Conservation (phyloP, 2,329 filamentous ascomycete genomes). For the Xylariales sp. region DNA sequence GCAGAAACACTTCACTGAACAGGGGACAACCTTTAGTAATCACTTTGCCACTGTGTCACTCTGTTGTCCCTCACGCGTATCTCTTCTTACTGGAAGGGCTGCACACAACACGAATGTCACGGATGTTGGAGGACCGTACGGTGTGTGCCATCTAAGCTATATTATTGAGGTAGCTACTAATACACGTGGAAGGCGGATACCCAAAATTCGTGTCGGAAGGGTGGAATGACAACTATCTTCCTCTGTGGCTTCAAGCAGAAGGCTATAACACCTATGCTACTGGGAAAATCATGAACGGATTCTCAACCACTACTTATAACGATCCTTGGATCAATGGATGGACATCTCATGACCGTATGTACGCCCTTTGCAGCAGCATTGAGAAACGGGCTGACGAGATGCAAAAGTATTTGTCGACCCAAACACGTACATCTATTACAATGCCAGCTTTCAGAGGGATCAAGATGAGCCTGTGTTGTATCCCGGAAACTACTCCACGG, state of each 20-base stretch:
- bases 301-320: conserved; percentile 35
- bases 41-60: conserved; percentile 55
- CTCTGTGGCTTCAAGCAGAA: conserved; percentile 51
- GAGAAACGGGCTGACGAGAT: no score
- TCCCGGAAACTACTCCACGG: conserved; percentile 36
- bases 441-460: conserved; percentile 60
- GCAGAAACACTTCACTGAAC: conserved; percentile 43
- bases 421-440: conserved; percentile 64
- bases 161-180: conserved; percentile 30
- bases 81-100: conserved; percentile 52
- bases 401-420: conserved; percentile 58
- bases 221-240: conserved; percentile 51
- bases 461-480: conserved; percentile 35
- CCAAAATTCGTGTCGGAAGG: conserved; percentile 49
- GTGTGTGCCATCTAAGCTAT: conserved; percentile 26
- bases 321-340: conserved; percentile 41
- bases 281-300: conserved; percentile 53
- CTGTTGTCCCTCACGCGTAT: conserved; percentile 56
- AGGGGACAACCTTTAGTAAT: conserved; percentile 49
- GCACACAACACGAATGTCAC: conserved; percentile 64
- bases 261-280: conserved; percentile 57
- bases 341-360: conserved; percentile 6
- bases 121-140: conserved; percentile 43
- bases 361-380: not conserved
- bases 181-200: conserved; percentile 36